phyloP scores from a whole-genome alignment of 805 yeast genomes.

The Barnettozyma pratensis region DNA sequence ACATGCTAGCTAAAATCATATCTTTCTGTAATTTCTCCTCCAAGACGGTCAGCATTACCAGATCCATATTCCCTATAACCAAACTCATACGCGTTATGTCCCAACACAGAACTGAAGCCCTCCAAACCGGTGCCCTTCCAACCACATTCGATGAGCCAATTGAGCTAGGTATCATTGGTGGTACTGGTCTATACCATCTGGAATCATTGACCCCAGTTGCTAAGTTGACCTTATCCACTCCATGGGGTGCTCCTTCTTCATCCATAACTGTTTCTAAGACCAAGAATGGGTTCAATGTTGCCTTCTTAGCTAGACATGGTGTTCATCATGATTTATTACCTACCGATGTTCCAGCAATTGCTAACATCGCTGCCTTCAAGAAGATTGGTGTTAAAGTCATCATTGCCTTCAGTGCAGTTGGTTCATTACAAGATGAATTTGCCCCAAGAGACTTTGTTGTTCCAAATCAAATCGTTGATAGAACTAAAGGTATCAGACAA shows the following conservation, averaged over 20 bases:
- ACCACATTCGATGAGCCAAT: constrained; percentile 60
- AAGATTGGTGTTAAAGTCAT: constrained; percentile 81
- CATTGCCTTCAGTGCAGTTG: constrained; percentile 93
- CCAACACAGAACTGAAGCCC: constrained; percentile 23
- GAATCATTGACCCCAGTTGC: constrained; percentile 84
- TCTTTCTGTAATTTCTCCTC: background rate
- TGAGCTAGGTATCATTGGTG: constrained; percentile 88
- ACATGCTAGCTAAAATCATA: too few species aligned
- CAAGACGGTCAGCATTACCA: constrained; percentile 7
- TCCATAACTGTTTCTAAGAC: constrained; percentile 90
- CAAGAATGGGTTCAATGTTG: constrained; percentile 72
- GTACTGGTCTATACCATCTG: constrained; percentile 93
- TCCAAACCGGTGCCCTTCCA: constrained; percentile 29
- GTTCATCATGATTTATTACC: constrained; percentile 85
- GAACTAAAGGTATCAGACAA: constrained; percentile 92
- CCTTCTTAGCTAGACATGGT: constrained; percentile 95
- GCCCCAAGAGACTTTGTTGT: constrained; percentile 95
- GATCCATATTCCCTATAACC: constrained; percentile 3
- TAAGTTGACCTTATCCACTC: constrained; percentile 74
- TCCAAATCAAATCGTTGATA: constrained; percentile 93
- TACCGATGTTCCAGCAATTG: constrained; percentile 84
- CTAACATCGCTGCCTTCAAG: constrained; percentile 95
- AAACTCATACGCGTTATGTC: constrained; percentile 18
- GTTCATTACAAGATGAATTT: constrained; percentile 85
- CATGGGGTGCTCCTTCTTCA: constrained; percentile 97